A percentile compares a stretch with the other conserved stretches of the same genome.
phyloP scores from a whole-genome alignment of 2,329 filamentous ascomycete species.

The Calonectria multiphialidica region DNA sequence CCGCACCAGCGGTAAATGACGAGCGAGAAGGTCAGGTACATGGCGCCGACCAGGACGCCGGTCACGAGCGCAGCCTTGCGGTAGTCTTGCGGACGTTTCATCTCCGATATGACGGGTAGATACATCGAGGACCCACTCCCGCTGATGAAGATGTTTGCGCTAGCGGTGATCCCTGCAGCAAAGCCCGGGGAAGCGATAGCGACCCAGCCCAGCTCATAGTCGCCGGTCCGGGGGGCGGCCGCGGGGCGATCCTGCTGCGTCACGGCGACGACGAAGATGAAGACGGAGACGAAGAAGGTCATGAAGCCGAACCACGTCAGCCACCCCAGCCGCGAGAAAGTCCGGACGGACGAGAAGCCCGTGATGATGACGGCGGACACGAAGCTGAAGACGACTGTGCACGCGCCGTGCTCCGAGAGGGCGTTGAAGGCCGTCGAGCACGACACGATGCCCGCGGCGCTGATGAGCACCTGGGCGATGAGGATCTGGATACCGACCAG shows the following conservation, averaged over 20 bases:
- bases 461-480: slow-evolving; percentile 41
- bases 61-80: slow-evolving; percentile 41
- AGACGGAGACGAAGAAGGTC: slow-evolving; percentile 66
- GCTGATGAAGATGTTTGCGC: slow-evolving; percentile 67
- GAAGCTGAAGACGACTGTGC: slow-evolving; percentile 43
- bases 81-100: slow-evolving; percentile 47
- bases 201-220: slow-evolving; percentile 66
- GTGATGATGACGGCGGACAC: slow-evolving; percentile 39
- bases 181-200: slow-evolving; percentile 65
- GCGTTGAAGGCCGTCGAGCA: slow-evolving; percentile 36
- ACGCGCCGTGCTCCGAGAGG: slow-evolving; percentile 41
- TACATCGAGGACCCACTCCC: slow-evolving; percentile 54
- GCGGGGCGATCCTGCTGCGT: slow-evolving; percentile 66
- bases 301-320: slow-evolving; percentile 65
- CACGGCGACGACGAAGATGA: slow-evolving; percentile 60
- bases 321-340: slow-evolving; percentile 61
- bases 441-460: slow-evolving; percentile 26
- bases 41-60: slow-evolving; percentile 38
- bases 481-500: slow-evolving; percentile 41
- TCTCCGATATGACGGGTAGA: slow-evolving; percentile 66
- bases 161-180: slow-evolving; percentile 64
- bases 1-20: slow-evolving; percentile 48
- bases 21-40: slow-evolving; percentile 45
- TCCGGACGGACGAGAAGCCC: slow-evolving; percentile 37
- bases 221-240: slow-evolving; percentile 65